Base-by-base conservation (phyloP, 306 rosid genomes). In the Pyrus bretschneideri region DNA sequence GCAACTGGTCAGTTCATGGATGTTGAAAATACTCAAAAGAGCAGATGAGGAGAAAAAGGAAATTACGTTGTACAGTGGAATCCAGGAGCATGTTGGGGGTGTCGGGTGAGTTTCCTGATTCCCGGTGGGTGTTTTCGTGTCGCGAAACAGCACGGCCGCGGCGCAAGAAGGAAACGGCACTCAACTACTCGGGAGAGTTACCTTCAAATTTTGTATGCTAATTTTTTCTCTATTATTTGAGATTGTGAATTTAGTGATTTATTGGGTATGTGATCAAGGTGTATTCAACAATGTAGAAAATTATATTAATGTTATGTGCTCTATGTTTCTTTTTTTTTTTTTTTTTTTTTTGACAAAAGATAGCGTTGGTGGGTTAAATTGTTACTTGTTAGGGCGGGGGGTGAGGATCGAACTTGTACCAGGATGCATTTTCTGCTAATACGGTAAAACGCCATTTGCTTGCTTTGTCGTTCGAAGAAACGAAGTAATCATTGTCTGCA, bases 1-100 rank as follows among this genome's bases (percentile, higher is more conserved):
- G 83, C 68, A 78, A 90, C 96, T 5, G 98, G 98, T 75, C 95
- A 88, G 78, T 94, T 78, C 77, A 54, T 69, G 25, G 84, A 84
- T 55, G 8, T 19, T 42, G 45, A 75, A 73, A 4, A 61, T 22
- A 31, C 22, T 60, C 17, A 13, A 25, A 25, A 5, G 31, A 12
- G 33, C 54, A 21, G 9, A 75, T 23, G 49, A 58, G 23, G 72
- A 45, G 61, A 74, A 72, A 57, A 60, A 72, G 59, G 52, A 33
- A 29, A 59, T 45, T 51, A 70, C 22, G 49, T 52, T 68, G 79
- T 76, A 70, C 77, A 65, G 77, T 10, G 21, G 76, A 31, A 74
- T 64, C 61, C 25, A 2, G 58, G 30, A 8, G 35, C 49, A 49
- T 67, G 55, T 27, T 33, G 31, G 22, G 40, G 44, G 21, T 40